These are phyloP conservation scores for Papilionanthe hybrid DNA, from an alignment of 116 monocot species.

Conservation along the genomic window DNA sequence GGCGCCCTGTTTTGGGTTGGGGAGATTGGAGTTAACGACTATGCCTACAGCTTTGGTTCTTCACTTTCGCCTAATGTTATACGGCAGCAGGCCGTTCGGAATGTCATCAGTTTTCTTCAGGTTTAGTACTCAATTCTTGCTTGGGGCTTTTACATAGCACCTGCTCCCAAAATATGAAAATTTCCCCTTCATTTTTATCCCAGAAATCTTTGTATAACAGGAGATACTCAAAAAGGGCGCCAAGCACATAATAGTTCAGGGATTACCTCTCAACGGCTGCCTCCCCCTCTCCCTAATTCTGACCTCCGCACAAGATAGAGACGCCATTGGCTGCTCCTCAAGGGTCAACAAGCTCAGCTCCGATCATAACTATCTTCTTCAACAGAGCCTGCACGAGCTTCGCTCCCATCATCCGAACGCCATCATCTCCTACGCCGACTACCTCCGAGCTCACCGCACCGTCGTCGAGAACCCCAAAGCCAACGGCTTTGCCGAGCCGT, in stretches of 20 bases:
- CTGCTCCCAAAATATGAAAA: too few species aligned
- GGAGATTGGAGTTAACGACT: conserved; percentile 87
- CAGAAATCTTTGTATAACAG: conserved; percentile 20
- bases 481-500: conserved; percentile 66
- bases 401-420: conserved; percentile 35
- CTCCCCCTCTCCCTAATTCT: conserved; percentile 59
- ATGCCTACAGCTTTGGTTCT: conserved; percentile 58
- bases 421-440: conserved; percentile 83
- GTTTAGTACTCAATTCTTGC: conserved; percentile 15
- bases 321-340: conserved; percentile 52
- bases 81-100: conserved; percentile 30
- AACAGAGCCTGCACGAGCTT: conserved; percentile 33
- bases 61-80: conserved; percentile 25
- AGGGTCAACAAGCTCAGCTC: conserved; percentile 41
- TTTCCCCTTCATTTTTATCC: background rate
- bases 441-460: conserved; percentile 42
- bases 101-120: conserved; percentile 49
- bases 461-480: conserved; percentile 43
- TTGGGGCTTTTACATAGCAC: background rate
- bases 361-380: conserved; percentile 52
- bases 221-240: conserved; percentile 55
- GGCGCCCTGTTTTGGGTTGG: conserved; percentile 85
- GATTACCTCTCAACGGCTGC: conserved; percentile 73
- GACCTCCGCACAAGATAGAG: conserved; percentile 35
- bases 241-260: conserved; percentile 75